These are phyloP conservation scores for Calonectria hongkongensis DNA, from an alignment of 2,329 filamentous ascomycete genomes.

Conservation along the genomic window DNA sequence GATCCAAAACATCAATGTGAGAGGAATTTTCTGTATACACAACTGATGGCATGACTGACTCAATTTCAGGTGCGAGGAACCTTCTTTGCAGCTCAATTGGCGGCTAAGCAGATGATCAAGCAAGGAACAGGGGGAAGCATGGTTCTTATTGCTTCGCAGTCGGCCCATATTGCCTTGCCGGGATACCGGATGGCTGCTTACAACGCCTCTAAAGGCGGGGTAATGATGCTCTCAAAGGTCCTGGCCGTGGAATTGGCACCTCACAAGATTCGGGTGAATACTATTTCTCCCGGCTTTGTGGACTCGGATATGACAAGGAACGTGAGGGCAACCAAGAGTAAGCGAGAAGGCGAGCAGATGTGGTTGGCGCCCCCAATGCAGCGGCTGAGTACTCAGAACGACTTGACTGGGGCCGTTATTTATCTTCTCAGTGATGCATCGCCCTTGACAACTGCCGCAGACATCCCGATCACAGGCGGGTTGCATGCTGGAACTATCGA, in stretches of 20 bases:
- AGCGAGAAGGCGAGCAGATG: constrained; percentile 60
- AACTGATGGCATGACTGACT: not conserved
- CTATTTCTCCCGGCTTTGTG: constrained; percentile 62
- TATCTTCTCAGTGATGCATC: constrained; percentile 67
- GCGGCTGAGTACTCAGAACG: constrained; percentile 63
- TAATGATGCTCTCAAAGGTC: constrained; percentile 63
- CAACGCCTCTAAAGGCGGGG: constrained; percentile 65
- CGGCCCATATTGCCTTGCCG: constrained; percentile 49
- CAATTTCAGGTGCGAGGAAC: constrained; percentile 61
- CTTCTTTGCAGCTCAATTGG: constrained; percentile 64
- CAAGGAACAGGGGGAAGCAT: constrained; percentile 63
- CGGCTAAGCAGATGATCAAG: constrained; percentile 62
- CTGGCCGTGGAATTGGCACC: constrained; percentile 62
- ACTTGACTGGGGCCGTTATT: constrained; percentile 64
- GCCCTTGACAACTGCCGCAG: constrained; percentile 64
- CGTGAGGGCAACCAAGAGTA: constrained; percentile 57
- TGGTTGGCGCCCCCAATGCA: constrained; percentile 62
- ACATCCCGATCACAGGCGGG: constrained; percentile 67
- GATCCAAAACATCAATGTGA: constrained; percentile 65
- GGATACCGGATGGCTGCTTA: constrained; percentile 61
- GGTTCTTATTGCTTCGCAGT: constrained; percentile 55
- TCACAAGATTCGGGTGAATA: constrained; percentile 61
- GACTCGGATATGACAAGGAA: constrained; percentile 61
- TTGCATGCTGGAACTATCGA: constrained; percentile 63
- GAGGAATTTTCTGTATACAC: constrained; percentile 7